Base-by-base conservation (phyloP, 1,139 yeast species). In the Pichiaceae sp. region DNA sequence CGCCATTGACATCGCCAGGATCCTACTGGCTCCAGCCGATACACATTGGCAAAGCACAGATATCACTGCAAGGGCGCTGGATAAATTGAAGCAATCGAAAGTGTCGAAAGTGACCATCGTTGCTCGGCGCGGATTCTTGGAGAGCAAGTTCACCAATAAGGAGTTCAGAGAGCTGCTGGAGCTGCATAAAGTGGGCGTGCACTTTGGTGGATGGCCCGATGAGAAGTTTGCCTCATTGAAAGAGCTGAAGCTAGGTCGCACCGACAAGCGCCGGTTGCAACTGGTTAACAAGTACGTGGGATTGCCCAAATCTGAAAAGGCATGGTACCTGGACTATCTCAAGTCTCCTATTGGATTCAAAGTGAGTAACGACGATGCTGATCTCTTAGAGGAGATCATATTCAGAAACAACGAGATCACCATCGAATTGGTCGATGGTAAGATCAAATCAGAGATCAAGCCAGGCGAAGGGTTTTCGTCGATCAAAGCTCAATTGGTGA, bases 141-240 rank as follows among this genome's bases (percentile, higher is more conserved):
- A 84, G 49, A 80, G 94, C 31, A 94, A 96, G 15, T 91, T 89
- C 57, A 82, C 97, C 3, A 89, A 86, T 49, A 91, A 87, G 54
- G 99, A 91, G 57, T 68, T 91, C 16, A 69, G 97, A 48, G 98
- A 91, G 53, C 63, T 91, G 32, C 63, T 89, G 49, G 81, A 78
- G 41, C 63, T 87, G 41, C 52, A 62, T 12, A 63, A 70, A 3
- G 66, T 66, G 28, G 78, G 76, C 1, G 68, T 75, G 3, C 57
- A 54, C 29, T 83, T 87, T 52, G 52, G 56, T 2, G 82, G 86
- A 2, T 58, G 79, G 18, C 69, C 67, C 0, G 59, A 62, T 4
- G 63, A 63, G 15, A 53, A 70, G 18, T 56, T 78, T 31, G 34
- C 20, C 26, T 54, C 70, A 21, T 60, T 68, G 20, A 64, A 68